These are phyloP conservation scores for Cerioporus squamosus DNA, from an alignment of 1,284 basidiomycete genomes.

Conservation along the genomic window DNA sequence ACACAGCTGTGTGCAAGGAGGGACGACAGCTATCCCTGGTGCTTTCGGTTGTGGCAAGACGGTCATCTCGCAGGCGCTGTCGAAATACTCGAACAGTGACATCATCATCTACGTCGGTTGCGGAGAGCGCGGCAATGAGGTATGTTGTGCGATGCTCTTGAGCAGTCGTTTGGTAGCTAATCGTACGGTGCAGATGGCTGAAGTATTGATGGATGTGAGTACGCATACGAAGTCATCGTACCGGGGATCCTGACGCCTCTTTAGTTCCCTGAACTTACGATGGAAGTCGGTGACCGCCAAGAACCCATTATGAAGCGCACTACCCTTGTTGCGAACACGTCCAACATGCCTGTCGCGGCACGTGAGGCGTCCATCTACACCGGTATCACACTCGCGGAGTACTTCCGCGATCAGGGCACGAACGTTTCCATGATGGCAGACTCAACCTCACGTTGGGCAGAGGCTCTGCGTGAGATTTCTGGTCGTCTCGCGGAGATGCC, in stretches of 20 bases:
- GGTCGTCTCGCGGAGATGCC: constrained; percentile 99
- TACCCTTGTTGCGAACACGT: constrained; percentile 98
- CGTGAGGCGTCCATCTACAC: constrained; percentile 99
- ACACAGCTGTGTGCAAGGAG: constrained; percentile 91
- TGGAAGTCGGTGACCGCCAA: constrained; percentile 90
- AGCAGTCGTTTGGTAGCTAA: background rate
- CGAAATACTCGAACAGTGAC: constrained; percentile 99
- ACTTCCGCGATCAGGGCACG: constrained; percentile 98
- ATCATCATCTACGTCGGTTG: constrained; percentile 99
- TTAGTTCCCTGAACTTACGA: constrained; percentile 94
- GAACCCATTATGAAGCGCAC: constrained; percentile 99
- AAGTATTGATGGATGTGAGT: constrained; percentile 90
- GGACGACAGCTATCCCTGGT: constrained; percentile 98
- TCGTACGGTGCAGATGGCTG: constrained; percentile 80
- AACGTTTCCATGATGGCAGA: constrained; percentile 99
- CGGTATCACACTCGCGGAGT: constrained; percentile 98
- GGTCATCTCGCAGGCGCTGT: constrained; percentile 95
- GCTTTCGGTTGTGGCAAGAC: constrained; percentile 99
- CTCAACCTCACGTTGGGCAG: constrained; percentile 99
- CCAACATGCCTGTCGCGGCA: constrained; percentile 99
- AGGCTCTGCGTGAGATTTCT: constrained; percentile 98
- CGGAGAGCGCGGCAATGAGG: constrained; percentile 91
- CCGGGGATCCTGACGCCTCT: constrained; percentile 18
- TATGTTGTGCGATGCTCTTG: constrained; percentile 33
- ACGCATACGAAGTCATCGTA: constrained; percentile 1